A percentile compares a stretch with the other conserved stretches of the same genome.
These are phyloP conservation scores for Fusarium foetens DNA, from an alignment of 2,329 filamentous ascomycete genomes.

Conservation along the genomic window DNA sequence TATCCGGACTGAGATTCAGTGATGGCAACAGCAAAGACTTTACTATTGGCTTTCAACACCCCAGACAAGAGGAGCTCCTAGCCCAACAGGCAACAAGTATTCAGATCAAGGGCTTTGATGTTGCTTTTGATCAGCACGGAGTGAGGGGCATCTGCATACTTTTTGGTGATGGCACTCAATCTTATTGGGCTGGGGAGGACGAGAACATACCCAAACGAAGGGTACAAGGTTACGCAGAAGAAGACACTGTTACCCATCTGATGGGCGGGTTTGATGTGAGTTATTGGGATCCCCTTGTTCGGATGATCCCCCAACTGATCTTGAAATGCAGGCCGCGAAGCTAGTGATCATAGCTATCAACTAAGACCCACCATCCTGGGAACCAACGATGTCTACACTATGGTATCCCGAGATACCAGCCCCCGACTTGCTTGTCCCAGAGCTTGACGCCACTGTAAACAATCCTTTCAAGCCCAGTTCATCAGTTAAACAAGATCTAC, in stretches of 20 bases:
- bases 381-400: neutral
- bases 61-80: neutral
- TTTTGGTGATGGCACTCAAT: neutral
- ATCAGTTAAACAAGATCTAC: neutral
- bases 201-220: neutral
- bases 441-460: neutral
- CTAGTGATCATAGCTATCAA: neutral
- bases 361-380: no score
- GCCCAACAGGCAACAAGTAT: neutral
- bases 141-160: neutral
- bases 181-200: neutral
- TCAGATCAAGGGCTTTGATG: neutral
- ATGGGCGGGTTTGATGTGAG: slow-evolving; percentile 2
- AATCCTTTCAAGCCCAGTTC: neutral
- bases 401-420: slow-evolving; percentile 4
- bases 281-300: neutral
- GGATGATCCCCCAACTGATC: neutral
- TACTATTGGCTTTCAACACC: neutral
- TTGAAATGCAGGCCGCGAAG: neutral
- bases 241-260: neutral
- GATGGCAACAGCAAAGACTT: neutral
- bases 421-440: neutral
- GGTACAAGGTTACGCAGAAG: neutral
- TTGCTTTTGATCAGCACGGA: neutral
- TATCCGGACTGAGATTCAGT: neutral